A percentile compares a stretch with the other conserved stretches of the same genome.
phyloP scores from a whole-genome alignment of 768 basidiomycete species.

The Termitomyces sp. region DNA sequence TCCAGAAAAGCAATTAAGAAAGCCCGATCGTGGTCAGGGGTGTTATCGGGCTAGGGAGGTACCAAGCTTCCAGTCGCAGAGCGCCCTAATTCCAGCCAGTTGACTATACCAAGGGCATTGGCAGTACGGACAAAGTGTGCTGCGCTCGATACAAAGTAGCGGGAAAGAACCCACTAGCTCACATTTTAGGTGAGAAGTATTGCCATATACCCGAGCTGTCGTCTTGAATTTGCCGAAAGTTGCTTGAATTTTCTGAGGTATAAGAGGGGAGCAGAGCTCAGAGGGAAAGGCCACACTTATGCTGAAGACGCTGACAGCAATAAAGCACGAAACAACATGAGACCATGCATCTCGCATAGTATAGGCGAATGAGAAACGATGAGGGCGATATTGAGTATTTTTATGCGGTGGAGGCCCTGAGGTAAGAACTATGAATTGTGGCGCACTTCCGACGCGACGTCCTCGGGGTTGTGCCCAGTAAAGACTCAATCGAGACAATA shows the following conservation, averaged over 20 bases:
- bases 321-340: background rate
- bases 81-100: slow-evolving; percentile 54
- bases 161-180: slow-evolving; percentile 70
- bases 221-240: slow-evolving; percentile 34
- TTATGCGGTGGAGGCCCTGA: background rate
- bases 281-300: background rate
- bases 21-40: slow-evolving; percentile 63
- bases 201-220: slow-evolving; percentile 41
- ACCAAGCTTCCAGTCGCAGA: slow-evolving; percentile 46
- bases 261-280: slow-evolving; percentile 51
- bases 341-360: background rate
- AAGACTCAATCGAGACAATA: background rate
- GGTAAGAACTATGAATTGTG: background rate
- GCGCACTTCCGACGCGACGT: background rate
- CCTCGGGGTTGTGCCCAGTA: no score
- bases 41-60: slow-evolving; percentile 39
- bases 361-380: background rate
- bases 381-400: background rate
- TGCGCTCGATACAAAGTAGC: slow-evolving; percentile 48
- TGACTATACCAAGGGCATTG: slow-evolving; percentile 32
- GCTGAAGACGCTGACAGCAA: background rate
- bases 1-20: slow-evolving; percentile 65
- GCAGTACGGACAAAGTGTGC: slow-evolving; percentile 37
- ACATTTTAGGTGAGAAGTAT: slow-evolving; percentile 48
- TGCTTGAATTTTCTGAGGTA: slow-evolving; percentile 50